A percentile compares a stretch with the other conserved stretches of the same genome.
Evolutionary conservation across 1,284 basidiomycete species (phyloP).

Genomic region (Leccinum huronense): DNA sequence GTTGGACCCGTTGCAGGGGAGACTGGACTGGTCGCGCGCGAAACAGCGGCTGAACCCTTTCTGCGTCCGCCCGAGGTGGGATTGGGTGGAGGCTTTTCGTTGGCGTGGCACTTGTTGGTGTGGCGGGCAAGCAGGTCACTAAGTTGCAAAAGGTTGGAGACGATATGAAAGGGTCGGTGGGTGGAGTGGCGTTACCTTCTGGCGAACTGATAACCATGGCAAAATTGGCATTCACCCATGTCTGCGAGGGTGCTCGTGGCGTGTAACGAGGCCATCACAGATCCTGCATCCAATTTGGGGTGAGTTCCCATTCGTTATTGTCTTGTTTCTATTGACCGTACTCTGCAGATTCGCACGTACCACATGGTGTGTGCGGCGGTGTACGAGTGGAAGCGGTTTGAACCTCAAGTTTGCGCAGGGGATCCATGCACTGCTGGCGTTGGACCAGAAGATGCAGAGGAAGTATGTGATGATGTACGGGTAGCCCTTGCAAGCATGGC

Average conservation of each 20-base stretch:
- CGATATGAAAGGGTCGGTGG: not conserved
- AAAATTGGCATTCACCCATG: slow-evolving; percentile 88
- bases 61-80: slow-evolving; percentile 38
- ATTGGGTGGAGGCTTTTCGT: slow-evolving; percentile 58
- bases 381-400: too few relatives aligned
- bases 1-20: slow-evolving; percentile 79
- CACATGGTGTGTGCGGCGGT: too few relatives aligned
- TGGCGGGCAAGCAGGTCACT: slow-evolving; percentile 87
- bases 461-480: too few relatives aligned
- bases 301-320: too few relatives aligned
- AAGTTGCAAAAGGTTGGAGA: not conserved
- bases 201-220: slow-evolving; percentile 81
- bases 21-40: slow-evolving; percentile 70
- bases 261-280: too few relatives aligned
- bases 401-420: too few relatives aligned
- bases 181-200: slow-evolving; percentile 54
- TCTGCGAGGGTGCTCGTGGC: slow-evolving; percentile 38
- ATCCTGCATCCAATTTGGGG: too few relatives aligned
- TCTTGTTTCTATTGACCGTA: too few relatives aligned
- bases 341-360: too few relatives aligned
- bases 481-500: too few relatives aligned
- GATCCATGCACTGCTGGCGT: too few relatives aligned
- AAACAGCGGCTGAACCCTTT: slow-evolving; percentile 60
- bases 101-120: slow-evolving; percentile 85
- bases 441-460: too few relatives aligned